Evolutionary conservation across 2,329 filamentous ascomycete species (phyloP).

Genomic region (Epichloe amarillans): DNA sequence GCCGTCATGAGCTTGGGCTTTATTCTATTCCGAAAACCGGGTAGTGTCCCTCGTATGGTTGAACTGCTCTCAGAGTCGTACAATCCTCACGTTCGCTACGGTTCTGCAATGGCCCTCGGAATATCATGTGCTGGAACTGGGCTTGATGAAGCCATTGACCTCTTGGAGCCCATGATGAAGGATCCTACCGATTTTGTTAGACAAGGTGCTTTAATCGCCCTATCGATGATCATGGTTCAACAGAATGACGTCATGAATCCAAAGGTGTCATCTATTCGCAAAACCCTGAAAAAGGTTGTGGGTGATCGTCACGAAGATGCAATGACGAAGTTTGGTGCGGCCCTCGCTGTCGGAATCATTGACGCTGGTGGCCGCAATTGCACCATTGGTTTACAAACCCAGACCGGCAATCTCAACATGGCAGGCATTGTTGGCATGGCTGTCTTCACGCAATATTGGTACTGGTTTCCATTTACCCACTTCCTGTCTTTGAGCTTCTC

Average conservation of each 20-base stretch:
- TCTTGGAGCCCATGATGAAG: slow-evolving; percentile 98
- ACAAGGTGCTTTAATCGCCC: slow-evolving; percentile 84
- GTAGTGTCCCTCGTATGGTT: slow-evolving; percentile 95
- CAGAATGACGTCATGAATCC: slow-evolving; percentile 98
- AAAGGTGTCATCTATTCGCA: slow-evolving; percentile 81
- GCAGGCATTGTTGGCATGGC: slow-evolving; percentile 94
- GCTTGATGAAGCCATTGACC: slow-evolving; percentile 87
- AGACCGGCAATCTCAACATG: slow-evolving; percentile 98
- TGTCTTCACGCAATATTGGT: slow-evolving; percentile 99
- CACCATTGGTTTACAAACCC: slow-evolving; percentile 93
- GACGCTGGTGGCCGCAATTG: slow-evolving; percentile 97
- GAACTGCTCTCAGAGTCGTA: slow-evolving; percentile 96
- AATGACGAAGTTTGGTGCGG: slow-evolving; percentile 97
- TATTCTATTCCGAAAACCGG: slow-evolving; percentile 94
- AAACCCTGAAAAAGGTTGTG: slow-evolving; percentile 87
- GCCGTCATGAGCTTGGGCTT: slow-evolving; percentile 97
- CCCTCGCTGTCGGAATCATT: slow-evolving; percentile 89
- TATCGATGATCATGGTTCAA: slow-evolving; percentile 98
- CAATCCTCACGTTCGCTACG: slow-evolving; percentile 96
- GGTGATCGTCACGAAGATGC: slow-evolving; percentile 94
- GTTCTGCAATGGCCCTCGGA: slow-evolving; percentile 94
- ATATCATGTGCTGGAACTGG: slow-evolving; percentile 97
- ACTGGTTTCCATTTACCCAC: slow-evolving; percentile 98
- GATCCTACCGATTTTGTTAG: slow-evolving; percentile 97
- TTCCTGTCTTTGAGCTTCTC: slow-evolving; percentile 93